Base-by-base conservation (phyloP, 371 early-diverging fungal genomes). In the Haplosporangium sp. region DNA sequence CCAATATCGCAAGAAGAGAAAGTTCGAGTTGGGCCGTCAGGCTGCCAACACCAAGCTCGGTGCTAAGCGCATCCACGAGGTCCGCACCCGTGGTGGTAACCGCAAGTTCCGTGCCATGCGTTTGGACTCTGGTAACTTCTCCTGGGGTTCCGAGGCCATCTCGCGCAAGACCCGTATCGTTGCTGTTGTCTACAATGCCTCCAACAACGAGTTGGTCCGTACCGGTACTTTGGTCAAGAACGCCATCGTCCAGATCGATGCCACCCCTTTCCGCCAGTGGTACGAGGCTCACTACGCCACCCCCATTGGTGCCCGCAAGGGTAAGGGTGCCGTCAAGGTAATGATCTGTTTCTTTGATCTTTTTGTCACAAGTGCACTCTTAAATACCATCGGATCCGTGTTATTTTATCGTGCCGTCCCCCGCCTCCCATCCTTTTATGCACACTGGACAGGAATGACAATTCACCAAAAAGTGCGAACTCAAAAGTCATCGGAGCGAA, bases 131-230 rank as follows among this genome's bases (percentile, higher is more conserved):
- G 99, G 98, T 73, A 99, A 97, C 92, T 99, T 97, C 91, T 93
- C 98, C 64, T 98, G 98, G 97, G 97, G 95, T 75, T 95, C 98
- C 47, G 97, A 99, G 88, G 86, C 94, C 71, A 83, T 91, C 86
- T 91, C 98, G 73, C 94, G 94, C 90, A 98, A 97, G 93, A 91
- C 97, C 74, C 95, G 98, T 90, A 94, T 98, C 82, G 89, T 97
- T 83, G 90, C 93, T 73, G 99, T 99, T 80, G 95, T 96, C 71
- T 99, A 99, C 95, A 99, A 99, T 90, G 95, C 99, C 80, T 95
- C 97, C 87, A 98, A 96, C 96, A 99, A 99, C 95, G 99, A 99
- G 89, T 91, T 99, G 83, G 98, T 99, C 86, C 97, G 99, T 85
- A 99, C 99, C 87, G 99, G 99, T 93, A 99, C 99, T 69, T 91